Base-by-base conservation (phyloP, 2,329 filamentous ascomycete species). In the Diatrype stigma region DNA sequence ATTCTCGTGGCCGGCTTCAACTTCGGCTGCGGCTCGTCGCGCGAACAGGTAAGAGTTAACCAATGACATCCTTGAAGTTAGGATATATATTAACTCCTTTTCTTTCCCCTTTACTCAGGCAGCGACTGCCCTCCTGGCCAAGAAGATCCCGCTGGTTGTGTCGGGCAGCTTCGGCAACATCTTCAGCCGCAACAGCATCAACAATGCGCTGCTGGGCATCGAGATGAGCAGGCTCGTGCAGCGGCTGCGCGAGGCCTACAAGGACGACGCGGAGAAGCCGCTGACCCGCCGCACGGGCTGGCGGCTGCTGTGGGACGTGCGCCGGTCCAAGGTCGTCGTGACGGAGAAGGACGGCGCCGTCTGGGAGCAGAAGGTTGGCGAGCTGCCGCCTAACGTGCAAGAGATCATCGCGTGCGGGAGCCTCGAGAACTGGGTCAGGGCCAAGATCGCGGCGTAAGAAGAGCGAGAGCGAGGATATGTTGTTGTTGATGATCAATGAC, bases 1-100 rank as follows among this genome's bases (percentile, higher is more conserved):
- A 89, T 96, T 49, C 80, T 96, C 1, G 91, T 96, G 0, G 73
- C 85, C 0, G 91, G 91, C 30, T 94, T 85, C 75, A 96, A 95
- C 74, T 96, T 96, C 64, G 93, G 93, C 45, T 90, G 85, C 58
- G 91, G 91, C 17, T 83, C 77, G 51, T 90, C 85, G 1, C 76
- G 92, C 49, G 92, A 96, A 68, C 90, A 96, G n/a, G n/a, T n/a
- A n/a, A n/a, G n/a, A n/a, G n/a, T n/a, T n/a, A n/a, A n/a, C n/a
- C n/a, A n/a, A n/a, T n/a, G n/a, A n/a, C n/a, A n/a, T n/a, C n/a
- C n/a, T n/a, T n/a, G n/a, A n/a, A n/a, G n/a, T n/a, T n/a, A n/a
- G n/a, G n/a, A n/a, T n/a, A n/a, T n/a, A n/a, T n/a, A n/a, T n/a
- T n/a, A n/a, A n/a, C n/a, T n/a, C n/a, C n/a, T n/a, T n/a, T n/a